phyloP scores from a whole-genome alignment of 208 protist species.

The Tritrichomonas musculus region DNA sequence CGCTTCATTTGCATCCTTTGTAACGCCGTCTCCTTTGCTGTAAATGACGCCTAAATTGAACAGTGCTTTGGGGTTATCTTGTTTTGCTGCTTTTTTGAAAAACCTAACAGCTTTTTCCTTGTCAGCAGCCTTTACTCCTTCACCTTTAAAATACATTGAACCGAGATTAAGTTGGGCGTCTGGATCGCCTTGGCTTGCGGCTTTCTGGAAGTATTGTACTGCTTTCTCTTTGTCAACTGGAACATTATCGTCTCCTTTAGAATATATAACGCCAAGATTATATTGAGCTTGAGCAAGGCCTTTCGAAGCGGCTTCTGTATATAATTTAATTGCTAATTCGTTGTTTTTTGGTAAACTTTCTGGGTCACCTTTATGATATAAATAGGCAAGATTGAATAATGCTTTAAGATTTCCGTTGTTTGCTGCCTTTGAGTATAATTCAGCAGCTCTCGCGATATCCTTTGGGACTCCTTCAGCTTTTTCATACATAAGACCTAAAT shows the following conservation, averaged over 20 bases:
- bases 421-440: background rate
- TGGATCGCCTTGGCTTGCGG: background rate
- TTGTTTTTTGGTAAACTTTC: too few relatives aligned
- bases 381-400: background rate
- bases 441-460: background rate
- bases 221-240: too few relatives aligned
- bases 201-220: background rate
- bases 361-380: too few relatives aligned
- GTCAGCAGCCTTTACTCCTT: background rate
- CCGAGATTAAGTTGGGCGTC: background rate
- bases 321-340: too few relatives aligned
- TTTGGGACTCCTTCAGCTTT: background rate
- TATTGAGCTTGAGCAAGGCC: background rate
- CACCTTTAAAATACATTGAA: background rate
- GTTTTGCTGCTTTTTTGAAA: background rate
- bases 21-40: background rate
- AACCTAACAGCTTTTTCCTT: background rate
- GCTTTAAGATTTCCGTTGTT: background rate
- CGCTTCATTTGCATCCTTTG: background rate
- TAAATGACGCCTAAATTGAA: background rate
- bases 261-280: background rate
- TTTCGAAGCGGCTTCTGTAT: background rate
- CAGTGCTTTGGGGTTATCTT: background rate
- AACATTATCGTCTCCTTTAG: background rate
- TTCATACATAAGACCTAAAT: background rate